phyloP scores from a whole-genome alignment of 495 filamentous ascomycete species.

The Oidiodendron maius region DNA sequence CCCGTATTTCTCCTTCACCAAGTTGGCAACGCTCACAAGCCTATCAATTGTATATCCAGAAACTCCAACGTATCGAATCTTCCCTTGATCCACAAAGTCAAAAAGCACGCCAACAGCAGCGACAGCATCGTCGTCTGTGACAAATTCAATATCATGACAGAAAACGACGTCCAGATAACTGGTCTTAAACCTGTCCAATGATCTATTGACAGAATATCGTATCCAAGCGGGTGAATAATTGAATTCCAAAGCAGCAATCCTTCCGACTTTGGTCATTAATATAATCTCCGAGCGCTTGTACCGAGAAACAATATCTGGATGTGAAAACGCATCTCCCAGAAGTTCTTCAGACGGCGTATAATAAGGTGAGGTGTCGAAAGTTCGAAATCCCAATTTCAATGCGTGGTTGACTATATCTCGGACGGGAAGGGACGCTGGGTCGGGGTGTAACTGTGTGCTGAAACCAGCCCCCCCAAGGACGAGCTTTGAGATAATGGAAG shows the following conservation, averaged over 20 bases:
- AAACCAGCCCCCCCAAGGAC: conserved; percentile 10
- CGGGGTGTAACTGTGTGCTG: conserved; percentile 3
- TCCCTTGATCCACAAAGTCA: conserved; percentile 62
- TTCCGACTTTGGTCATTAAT: conserved; percentile 61
- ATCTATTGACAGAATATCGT: conserved; percentile 49
- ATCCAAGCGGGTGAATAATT: conserved; percentile 60
- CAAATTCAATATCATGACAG: conserved; percentile 68
- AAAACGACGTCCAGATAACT: conserved; percentile 63
- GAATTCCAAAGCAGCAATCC: conserved; percentile 50
- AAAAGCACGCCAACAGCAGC: conserved; percentile 63
- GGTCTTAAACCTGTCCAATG: conserved; percentile 52
- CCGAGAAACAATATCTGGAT: conserved; percentile 30
- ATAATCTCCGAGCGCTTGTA: conserved; percentile 4
- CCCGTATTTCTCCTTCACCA: conserved; percentile 30
- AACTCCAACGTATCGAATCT: conserved; percentile 76
- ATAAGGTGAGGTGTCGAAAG: conserved; percentile 93
- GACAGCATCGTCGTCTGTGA: conserved; percentile 49
- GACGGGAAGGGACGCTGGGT: conserved; percentile 8
- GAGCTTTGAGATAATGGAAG: conserved; percentile 6
- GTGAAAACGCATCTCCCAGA: conserved; percentile 70
- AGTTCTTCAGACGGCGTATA: conserved; percentile 87
- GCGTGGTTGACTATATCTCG: conserved; percentile 9
- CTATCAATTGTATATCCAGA: conserved; percentile 73
- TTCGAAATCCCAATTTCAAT: conserved; percentile 3
- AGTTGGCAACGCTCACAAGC: conserved; percentile 3